A percentile compares a stretch with the other conserved stretches of the same genome.
Evolutionary conservation across 2,329 filamentous ascomycete genomes (phyloP).

Genomic region (Pseudogymnoascus sp.): DNA sequence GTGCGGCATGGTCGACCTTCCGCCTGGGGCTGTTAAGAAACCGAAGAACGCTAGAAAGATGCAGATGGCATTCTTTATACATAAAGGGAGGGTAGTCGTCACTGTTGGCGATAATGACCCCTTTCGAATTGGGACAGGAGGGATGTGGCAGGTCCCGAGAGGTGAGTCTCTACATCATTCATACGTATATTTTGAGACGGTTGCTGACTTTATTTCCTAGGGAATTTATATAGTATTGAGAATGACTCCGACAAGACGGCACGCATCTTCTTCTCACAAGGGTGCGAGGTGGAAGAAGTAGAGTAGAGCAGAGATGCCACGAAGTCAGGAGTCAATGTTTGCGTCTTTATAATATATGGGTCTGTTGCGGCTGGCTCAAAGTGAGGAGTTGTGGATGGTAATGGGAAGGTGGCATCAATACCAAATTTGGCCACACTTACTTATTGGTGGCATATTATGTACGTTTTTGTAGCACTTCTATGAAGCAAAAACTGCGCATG

Average conservation of each 20-base stretch:
- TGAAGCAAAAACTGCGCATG: not conserved
- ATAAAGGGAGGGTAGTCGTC: conserved; percentile 72
- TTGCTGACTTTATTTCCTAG: conserved; percentile 37
- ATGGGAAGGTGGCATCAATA: not conserved
- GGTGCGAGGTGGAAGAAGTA: conserved; percentile 45
- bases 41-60: conserved; percentile 90
- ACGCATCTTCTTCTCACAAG: conserved; percentile 87
- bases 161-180: conserved; percentile 47
- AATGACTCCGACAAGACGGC: conserved; percentile 68
- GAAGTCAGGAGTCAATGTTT: not conserved
- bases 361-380: conserved; percentile 1
- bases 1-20: conserved; percentile 80
- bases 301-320: not conserved
- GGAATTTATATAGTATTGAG: conserved; percentile 85
- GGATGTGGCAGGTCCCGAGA: conserved; percentile 90
- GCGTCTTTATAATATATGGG: not conserved
- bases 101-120: conserved; percentile 58
- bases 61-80: conserved; percentile 95
- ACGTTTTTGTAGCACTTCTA: not conserved
- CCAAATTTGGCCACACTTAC: not conserved
- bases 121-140: conserved; percentile 79
- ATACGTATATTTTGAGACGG: not conserved
- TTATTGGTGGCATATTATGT: not conserved
- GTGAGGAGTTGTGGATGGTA: not conserved
- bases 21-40: conserved; percentile 72